Percentiles rank a stretch among this genome's conserved stretches.
Evolutionary conservation across 169 alveolate genomes (phyloP).

Genomic region (Amoebophrya sp.): DNA sequence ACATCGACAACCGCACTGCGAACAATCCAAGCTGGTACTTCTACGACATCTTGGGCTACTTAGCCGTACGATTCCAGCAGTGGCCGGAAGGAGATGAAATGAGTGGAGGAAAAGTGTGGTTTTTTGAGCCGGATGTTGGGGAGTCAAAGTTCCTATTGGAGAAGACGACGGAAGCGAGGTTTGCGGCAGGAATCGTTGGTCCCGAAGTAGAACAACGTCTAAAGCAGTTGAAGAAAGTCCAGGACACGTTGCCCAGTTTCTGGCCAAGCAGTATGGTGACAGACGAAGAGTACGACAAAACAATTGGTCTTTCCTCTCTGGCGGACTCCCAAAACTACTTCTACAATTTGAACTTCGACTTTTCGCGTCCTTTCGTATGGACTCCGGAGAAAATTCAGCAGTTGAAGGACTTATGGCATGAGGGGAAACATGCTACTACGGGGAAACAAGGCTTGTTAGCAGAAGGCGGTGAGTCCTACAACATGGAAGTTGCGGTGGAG

Average conservation of each 20-base stretch:
- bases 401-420: background rate
- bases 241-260: background rate
- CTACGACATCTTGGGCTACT: background rate
- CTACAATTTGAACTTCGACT: background rate
- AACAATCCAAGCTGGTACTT: background rate
- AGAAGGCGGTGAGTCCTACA: background rate
- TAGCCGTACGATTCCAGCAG: background rate
- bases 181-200: background rate
- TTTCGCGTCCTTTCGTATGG: background rate
- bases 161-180: background rate
- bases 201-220: background rate
- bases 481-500: background rate
- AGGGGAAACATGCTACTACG: too few relatives aligned
- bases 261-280: background rate
- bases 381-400: background rate
- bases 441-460: too few relatives aligned
- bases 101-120: background rate
- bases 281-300: background rate
- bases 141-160: background rate
- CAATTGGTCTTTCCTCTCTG: too few relatives aligned
- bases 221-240: background rate
- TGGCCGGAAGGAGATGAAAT: background rate
- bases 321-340: background rate
- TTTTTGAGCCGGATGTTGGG: background rate
- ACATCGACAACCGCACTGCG: slow-evolving; percentile 7